Percentiles rank a stretch among this genome's conserved stretches.
phyloP scores from a whole-genome alignment of 202 grass and related monocot genomes.

The Panicum hallii region DNA sequence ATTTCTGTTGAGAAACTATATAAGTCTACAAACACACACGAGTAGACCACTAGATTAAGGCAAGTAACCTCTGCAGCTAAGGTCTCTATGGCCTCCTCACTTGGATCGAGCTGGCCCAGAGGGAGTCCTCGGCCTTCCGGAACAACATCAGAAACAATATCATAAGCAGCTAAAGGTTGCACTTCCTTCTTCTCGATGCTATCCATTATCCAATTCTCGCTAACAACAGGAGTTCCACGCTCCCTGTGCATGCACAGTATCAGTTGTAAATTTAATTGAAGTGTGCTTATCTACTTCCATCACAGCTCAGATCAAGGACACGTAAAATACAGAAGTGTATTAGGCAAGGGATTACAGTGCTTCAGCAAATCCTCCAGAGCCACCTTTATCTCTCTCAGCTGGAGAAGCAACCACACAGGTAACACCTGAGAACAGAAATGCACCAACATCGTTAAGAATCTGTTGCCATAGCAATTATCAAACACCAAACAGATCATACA shows the following conservation, averaged over 20 bases:
- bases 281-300: not conserved
- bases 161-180: conserved; percentile 77
- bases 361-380: conserved; percentile 71
- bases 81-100: conserved; percentile 72
- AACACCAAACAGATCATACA: conserved; percentile 16
- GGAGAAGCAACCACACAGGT: conserved; percentile 77
- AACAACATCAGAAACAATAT: conserved; percentile 71
- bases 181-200: conserved; percentile 69
- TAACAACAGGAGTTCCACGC: conserved; percentile 70
- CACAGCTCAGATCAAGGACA: not conserved
- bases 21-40: not conserved
- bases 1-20: not conserved
- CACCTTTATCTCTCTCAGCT: conserved; percentile 68
- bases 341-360: conserved; percentile 63
- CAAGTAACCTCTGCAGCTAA: conserved; percentile 64
- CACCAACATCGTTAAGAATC: not conserved
- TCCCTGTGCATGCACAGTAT: conserved; percentile 55
- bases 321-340: conserved; percentile 19
- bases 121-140: conserved; percentile 69
- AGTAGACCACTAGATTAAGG: not conserved
- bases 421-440: conserved; percentile 47
- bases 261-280: not conserved
- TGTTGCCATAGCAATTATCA: conserved; percentile 1
- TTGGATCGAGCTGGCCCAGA: conserved; percentile 66
- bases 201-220: conserved; percentile 85